Evolutionary conservation across 1,284 basidiomycete genomes (phyloP).

Genomic region (Athelia sp.): DNA sequence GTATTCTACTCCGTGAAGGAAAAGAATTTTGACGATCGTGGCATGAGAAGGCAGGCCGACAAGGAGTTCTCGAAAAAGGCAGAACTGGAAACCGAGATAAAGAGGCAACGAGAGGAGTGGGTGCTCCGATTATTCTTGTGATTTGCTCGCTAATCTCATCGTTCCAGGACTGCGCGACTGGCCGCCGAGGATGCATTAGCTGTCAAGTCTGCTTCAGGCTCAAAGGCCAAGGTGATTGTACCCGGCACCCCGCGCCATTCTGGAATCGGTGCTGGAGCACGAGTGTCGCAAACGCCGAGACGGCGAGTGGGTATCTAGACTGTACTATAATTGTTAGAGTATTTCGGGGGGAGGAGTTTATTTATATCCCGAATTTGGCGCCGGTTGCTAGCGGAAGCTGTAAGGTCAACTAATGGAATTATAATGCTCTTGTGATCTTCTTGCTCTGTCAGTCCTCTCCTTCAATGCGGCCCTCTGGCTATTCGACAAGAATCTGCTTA

Average conservation of each 20-base stretch:
- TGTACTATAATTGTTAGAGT: no score
- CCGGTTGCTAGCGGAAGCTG: no score
- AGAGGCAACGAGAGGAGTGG: conserved; percentile 80
- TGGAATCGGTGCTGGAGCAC: conserved; percentile 61
- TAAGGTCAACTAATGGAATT: no score
- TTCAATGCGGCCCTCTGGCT: no score
- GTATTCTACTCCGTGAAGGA: conserved; percentile 95
- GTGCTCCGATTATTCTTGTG: conserved; percentile 24
- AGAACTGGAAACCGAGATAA: conserved; percentile 89
- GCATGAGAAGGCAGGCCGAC: conserved; percentile 69
- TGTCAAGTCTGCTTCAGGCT: conserved; percentile 52
- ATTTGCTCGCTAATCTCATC: conserved; percentile 6
- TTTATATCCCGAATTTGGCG: no score
- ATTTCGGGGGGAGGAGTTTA: no score
- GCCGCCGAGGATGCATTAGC: conserved; percentile 62
- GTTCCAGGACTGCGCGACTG: conserved; percentile 53
- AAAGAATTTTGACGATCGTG: conserved; percentile 88
- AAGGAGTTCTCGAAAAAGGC: conserved; percentile 87
- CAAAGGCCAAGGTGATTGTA: conserved; percentile 67
- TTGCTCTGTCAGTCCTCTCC: no score
- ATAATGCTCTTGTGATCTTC: no score
- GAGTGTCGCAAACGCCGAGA: conserved; percentile 61
- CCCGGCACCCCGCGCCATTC: conserved; percentile 77
- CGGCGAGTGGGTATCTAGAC: conserved; percentile 44
- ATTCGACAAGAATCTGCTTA: no score